phyloP scores from a whole-genome alignment of 2,329 filamentous ascomycete species.

The Verticillium dahliae region DNA sequence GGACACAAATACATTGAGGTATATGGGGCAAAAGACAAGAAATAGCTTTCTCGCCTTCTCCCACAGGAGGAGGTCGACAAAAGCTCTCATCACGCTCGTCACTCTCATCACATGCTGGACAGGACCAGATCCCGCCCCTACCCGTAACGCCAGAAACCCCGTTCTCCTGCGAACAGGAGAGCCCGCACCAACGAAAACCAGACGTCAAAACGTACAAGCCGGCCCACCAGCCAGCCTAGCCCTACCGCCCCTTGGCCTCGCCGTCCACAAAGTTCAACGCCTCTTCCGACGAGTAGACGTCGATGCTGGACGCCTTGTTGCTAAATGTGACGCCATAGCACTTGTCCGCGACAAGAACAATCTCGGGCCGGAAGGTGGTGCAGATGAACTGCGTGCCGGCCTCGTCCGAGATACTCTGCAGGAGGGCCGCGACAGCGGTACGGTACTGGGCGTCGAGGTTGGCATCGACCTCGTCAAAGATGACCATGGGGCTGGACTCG shows the following conservation, averaged over 20 bases:
- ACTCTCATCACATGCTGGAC: neutral
- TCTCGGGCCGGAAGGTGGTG: slow-evolving; percentile 96
- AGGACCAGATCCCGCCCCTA: neutral
- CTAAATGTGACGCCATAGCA: slow-evolving; percentile 94
- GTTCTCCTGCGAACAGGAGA: neutral
- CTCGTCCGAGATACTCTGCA: slow-evolving; percentile 68
- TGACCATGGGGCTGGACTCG: slow-evolving; percentile 95
- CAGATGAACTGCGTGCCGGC: slow-evolving; percentile 83
- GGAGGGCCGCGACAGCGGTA: slow-evolving; percentile 85
- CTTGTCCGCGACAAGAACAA: slow-evolving; percentile 91
- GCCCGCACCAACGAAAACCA: neutral
- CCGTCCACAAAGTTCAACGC: slow-evolving; percentile 93
- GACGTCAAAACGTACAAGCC: neutral
- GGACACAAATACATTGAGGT: neutral
- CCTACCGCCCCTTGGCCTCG: slow-evolving; percentile 34
- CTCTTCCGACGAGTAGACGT: slow-evolving; percentile 80
- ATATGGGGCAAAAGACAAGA: neutral
- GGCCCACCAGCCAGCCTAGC: neutral
- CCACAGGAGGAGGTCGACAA: neutral
- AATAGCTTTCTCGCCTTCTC: neutral
- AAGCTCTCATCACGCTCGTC: neutral
- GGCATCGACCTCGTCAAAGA: slow-evolving; percentile 98
- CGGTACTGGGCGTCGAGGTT: slow-evolving; percentile 98
- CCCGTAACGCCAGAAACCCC: neutral
- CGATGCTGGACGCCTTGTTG: slow-evolving; percentile 91